Conservation (phyloP, 2,329 filamentous ascomycete genomes). For the Rhexocercosporidium sp. region DNA sequence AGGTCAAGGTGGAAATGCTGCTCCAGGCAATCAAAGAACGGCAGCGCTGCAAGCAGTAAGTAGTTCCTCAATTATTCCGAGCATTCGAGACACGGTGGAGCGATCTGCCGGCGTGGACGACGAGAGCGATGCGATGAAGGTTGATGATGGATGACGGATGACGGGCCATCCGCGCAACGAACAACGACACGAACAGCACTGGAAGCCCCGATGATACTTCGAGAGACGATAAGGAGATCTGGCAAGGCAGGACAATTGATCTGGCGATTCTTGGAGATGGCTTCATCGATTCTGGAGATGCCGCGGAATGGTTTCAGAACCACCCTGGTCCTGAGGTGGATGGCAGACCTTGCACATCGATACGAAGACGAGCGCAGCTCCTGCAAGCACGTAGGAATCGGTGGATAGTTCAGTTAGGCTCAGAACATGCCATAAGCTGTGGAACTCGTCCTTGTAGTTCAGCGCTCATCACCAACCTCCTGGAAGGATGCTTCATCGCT, state of each 20-base stretch:
- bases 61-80: conserved; percentile 40
- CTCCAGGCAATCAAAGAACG: conserved; percentile 62
- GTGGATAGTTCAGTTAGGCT: neutral
- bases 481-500: conserved; percentile 11
- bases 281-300: conserved; percentile 16
- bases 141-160: neutral
- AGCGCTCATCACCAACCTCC: neutral
- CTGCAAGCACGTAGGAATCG: neutral
- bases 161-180: conserved; percentile 5
- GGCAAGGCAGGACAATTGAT: neutral
- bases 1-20: conserved; percentile 44
- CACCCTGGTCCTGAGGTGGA: neutral
- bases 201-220: neutral
- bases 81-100: conserved; percentile 12
- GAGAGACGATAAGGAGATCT: neutral
- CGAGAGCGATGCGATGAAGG: conserved; percentile 11
- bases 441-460: neutral
- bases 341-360: neutral
- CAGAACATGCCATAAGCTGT: neutral
- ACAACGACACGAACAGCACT: neutral
- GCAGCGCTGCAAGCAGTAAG: conserved; percentile 85
- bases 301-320: conserved; percentile 31
- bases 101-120: conserved; percentile 26
- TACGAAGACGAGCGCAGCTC: neutral
- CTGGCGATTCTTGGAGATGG: conserved; percentile 6